These are phyloP conservation scores for Leptographium procerum DNA, from an alignment of 2,329 filamentous ascomycete species.

Conservation along the genomic window DNA sequence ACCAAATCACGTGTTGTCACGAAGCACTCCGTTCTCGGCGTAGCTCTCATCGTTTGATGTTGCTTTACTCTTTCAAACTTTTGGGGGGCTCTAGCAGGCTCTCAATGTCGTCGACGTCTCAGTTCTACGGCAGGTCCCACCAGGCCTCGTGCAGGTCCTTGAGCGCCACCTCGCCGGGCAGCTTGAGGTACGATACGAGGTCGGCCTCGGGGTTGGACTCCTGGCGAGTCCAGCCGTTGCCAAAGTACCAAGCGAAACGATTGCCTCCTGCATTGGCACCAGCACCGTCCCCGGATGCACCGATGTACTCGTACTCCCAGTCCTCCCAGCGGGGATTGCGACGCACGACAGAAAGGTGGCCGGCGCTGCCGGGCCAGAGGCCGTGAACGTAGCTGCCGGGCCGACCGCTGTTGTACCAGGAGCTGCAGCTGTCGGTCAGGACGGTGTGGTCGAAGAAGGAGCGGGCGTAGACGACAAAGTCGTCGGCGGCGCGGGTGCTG, in stretches of 20 bases:
- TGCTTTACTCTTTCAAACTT: no score
- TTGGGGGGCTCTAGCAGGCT: no score
- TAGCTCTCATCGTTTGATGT: no score
- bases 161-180: conserved; percentile 46
- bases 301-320: conserved; percentile 18
- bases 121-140: conserved; percentile 37
- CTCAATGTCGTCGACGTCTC: conserved; percentile 26
- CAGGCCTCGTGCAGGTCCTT: conserved; percentile 55
- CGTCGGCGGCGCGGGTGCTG: conserved; percentile 11
- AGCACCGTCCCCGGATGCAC: conserved; percentile 41
- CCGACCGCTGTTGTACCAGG: conserved; percentile 22
- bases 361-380: conserved; percentile 15
- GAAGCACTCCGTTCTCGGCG: no score
- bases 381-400: conserved; percentile 15
- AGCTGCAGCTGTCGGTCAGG: conserved; percentile 19
- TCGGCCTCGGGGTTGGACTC: conserved; percentile 28
- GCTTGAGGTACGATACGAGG: conserved; percentile 29
- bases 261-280: conserved; percentile 43
- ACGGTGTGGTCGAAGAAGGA: conserved; percentile 21
- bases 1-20: no score
- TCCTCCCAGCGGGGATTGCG: conserved; percentile 23
- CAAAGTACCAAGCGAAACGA: conserved; percentile 31
- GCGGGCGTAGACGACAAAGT: conserved; percentile 17
- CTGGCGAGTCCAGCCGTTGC: conserved; percentile 29
- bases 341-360: conserved; percentile 16